Conservation (phyloP, 2,329 filamentous ascomycete species). For the Microascus cirrosus region DNA sequence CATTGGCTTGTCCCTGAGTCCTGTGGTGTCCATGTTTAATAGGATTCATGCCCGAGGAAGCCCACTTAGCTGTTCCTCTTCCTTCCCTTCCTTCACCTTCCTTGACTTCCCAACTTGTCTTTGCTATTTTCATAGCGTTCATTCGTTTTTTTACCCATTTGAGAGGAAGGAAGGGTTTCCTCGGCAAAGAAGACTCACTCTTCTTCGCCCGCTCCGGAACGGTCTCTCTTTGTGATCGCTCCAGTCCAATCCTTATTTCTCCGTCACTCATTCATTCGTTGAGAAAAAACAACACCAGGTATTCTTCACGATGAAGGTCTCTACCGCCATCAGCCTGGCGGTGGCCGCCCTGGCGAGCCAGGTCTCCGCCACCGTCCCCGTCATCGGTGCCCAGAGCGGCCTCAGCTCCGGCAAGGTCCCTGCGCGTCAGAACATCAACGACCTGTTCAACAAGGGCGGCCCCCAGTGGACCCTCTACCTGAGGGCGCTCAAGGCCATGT, state of each 20-base stretch:
- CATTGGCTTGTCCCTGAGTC: not conserved
- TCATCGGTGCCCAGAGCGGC: conserved; percentile 25
- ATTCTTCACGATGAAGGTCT: not conserved
- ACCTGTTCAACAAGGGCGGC: conserved; percentile 26
- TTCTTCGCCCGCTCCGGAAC: not conserved
- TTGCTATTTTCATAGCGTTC: not conserved
- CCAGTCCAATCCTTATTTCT: not conserved
- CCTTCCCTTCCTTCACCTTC: not conserved
- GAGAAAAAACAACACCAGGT: not conserved
- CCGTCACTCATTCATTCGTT: not conserved
- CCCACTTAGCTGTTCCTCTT: not conserved
- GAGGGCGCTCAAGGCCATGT: conserved; percentile 29
- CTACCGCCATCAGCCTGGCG: not conserved
- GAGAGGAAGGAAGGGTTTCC: not conserved
- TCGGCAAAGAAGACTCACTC: not conserved
- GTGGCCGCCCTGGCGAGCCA: not conserved
- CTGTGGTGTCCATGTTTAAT: not conserved
- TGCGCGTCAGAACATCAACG: conserved; percentile 33
- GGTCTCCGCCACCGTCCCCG: conserved; percentile 8
- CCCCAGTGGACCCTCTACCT: conserved; percentile 40
- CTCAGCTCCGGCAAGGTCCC: conserved; percentile 31
- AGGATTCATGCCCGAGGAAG: not conserved
- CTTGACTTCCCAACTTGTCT: not conserved
- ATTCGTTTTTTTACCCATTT: not conserved
- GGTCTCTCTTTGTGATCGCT: too few relatives aligned